phyloP scores from a whole-genome alignment of 2,329 filamentous ascomycete genomes.

The Colletotrichum trifolii region DNA sequence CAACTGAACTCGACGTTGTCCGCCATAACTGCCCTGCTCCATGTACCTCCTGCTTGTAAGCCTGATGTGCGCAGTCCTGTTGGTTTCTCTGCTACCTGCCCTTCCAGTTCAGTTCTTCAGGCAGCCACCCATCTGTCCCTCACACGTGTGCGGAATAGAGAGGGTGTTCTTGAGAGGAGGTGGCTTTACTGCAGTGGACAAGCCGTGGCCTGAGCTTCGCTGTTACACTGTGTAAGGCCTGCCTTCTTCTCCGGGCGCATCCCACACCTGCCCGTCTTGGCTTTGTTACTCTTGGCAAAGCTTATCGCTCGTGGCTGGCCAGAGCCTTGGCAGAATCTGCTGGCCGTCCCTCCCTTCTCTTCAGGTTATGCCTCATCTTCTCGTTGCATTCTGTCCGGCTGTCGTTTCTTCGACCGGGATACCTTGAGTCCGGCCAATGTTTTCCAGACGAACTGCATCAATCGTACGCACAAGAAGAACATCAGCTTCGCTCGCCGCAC shows the following conservation, averaged over 20 bases:
- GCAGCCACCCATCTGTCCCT: too few species aligned
- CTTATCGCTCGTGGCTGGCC: slow-evolving; percentile 46
- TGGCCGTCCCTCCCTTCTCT: slow-evolving; percentile 14
- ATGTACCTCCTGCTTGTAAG: too few species aligned
- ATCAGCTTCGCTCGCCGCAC: too few species aligned
- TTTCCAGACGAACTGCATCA: slow-evolving; percentile 22
- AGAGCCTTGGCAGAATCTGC: slow-evolving; percentile 19
- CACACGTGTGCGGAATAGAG: too few species aligned
- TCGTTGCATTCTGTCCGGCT: slow-evolving; percentile 11
- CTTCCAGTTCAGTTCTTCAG: too few species aligned
- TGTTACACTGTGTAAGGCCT: too few species aligned
- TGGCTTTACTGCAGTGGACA: background rate
- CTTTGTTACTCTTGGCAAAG: slow-evolving; percentile 48
- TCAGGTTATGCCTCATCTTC: background rate
- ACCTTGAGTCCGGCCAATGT: slow-evolving; percentile 7
- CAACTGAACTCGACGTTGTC: background rate
- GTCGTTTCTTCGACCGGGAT: slow-evolving; percentile 13
- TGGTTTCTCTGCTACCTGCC: too few species aligned
- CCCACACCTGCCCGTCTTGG: slow-evolving; percentile 39
- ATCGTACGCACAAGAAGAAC: too few species aligned
- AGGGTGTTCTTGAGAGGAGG: background rate
- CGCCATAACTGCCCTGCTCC: background rate
- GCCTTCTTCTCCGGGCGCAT: slow-evolving; percentile 23
- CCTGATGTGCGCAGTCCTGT: too few species aligned
- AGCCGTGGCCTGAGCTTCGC: slow-evolving; percentile 1